Base-by-base conservation (phyloP, 352 stramenopile genomes). In the Thalassiosira hispida region DNA sequence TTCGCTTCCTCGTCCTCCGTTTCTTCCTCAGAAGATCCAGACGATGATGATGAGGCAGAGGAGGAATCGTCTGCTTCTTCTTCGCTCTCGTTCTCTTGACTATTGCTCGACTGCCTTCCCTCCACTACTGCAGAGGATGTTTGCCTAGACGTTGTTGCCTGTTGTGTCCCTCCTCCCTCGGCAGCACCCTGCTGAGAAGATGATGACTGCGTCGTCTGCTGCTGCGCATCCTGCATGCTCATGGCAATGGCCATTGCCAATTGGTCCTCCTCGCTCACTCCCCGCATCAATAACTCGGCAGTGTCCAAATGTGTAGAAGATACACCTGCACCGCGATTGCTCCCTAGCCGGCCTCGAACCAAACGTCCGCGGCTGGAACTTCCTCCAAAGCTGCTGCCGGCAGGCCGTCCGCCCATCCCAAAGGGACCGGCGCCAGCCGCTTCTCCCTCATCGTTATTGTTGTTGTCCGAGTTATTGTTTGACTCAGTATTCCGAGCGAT, bases 241-340 rank as follows among this genome's bases (percentile, higher is more conserved):
- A 90, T 79, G 25, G 83, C 84, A 82, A 93, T 93, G 1, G 88
- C 88, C 85, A 93, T 91, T 25, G 81, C 81, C 23, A 93, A 64
- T 67, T 93, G 88, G 55, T 93, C 79, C 53, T 92, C 88, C 81
- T 93, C 88, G 1, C 81, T 85, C 38, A 93, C 74, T 22, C 84
- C 84, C 63, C 76, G 66, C 81, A 91, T 84, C 23, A 91, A 65
- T 35, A 90, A 49, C 31, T 60, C 63, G 0, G 82, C 75, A 42
- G 78, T 85, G 31, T 79, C 78, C 35, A 84, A 68, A 55, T 84
- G 70, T n/a, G 77, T 73, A 2, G 63, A 59, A 6, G 77, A 77
- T 12, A 75, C 57, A 38, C 72, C 77, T 49, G 1, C 40, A 31
- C 73, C n/a, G 18, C 57, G 31, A 40, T 62, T 62, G 23, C 20